Evolutionary conservation across 345 rosid species (phyloP).

Genomic region (Populus deltoides): DNA sequence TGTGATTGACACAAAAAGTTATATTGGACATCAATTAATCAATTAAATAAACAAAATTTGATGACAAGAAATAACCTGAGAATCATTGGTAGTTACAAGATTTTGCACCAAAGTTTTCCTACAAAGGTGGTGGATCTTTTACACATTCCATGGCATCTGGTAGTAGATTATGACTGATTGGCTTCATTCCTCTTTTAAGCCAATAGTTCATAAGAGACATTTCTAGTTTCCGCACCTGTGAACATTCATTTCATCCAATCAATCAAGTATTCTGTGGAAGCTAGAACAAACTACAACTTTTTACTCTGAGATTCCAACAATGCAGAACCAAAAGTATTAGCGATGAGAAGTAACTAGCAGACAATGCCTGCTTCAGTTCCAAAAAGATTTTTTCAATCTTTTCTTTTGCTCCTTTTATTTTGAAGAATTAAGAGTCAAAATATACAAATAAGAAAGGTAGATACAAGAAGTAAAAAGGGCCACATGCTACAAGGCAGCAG

Average conservation of each 20-base stretch:
- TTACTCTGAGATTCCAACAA: background rate
- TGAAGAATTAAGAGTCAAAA: background rate
- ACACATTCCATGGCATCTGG: conserved; percentile 58
- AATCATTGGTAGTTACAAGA: background rate
- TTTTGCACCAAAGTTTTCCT: conserved; percentile 22
- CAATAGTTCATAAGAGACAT: conserved; percentile 49
- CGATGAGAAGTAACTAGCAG: background rate
- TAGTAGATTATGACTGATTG: conserved; percentile 53
- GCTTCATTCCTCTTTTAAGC: conserved; percentile 66
- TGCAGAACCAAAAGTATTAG: background rate
- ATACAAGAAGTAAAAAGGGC: background rate
- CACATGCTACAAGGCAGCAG: background rate
- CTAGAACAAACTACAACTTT: background rate
- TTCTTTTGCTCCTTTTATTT: background rate
- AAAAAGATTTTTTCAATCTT: background rate
- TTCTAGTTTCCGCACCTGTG: conserved; percentile 91
- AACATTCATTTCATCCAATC: conserved; percentile 6
- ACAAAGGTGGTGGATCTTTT: conserved; percentile 49
- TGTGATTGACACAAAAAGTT: background rate
- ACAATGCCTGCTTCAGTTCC: background rate
- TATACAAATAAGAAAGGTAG: background rate
- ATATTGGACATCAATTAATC: background rate
- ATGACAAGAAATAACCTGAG: conserved; percentile 1
- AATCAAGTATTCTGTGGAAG: background rate
- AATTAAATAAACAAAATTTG: background rate